Percentiles rank a stretch among this genome's conserved stretches.
Evolutionary conservation across 352 stramenopile species (phyloP).

Genomic region (Globisporangium carolinianum): DNA sequence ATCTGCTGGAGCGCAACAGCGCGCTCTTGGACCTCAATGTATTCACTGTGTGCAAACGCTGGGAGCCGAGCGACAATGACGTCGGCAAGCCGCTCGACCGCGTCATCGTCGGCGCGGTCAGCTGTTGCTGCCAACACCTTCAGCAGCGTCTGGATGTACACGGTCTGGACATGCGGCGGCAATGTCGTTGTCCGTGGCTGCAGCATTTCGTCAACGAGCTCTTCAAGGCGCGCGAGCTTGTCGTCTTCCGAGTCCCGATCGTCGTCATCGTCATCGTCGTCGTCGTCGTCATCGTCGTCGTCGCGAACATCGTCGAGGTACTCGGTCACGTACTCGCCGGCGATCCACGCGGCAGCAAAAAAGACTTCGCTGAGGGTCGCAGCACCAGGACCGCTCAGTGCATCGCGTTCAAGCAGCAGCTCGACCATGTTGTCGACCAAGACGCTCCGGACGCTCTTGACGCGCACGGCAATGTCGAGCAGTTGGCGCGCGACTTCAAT

Average conservation of each 20-base stretch:
- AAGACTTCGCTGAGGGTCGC: slow-evolving; percentile 92
- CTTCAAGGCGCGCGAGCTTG: slow-evolving; percentile 84
- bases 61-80: slow-evolving; percentile 82
- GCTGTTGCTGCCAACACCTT: slow-evolving; percentile 83
- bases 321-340: slow-evolving; percentile 95
- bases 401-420: slow-evolving; percentile 87
- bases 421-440: slow-evolving; percentile 94
- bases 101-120: slow-evolving; percentile 59
- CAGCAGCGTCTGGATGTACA: slow-evolving; percentile 93
- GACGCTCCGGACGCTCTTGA: slow-evolving; percentile 93
- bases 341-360: slow-evolving; percentile 95
- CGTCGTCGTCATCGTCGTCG: slow-evolving; percentile 67
- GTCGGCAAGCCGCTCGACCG: slow-evolving; percentile 80
- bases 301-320: slow-evolving; percentile 81
- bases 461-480: slow-evolving; percentile 95
- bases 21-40: slow-evolving; percentile 95
- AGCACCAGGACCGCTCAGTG: slow-evolving; percentile 56
- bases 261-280: slow-evolving; percentile 71
- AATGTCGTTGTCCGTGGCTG: slow-evolving; percentile 78
- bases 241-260: slow-evolving; percentile 66
- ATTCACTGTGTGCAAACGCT: slow-evolving; percentile 86
- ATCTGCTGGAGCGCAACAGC: slow-evolving; percentile 83
- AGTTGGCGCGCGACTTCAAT: slow-evolving; percentile 92
- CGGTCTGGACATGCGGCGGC: slow-evolving; percentile 84
- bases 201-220: slow-evolving; percentile 75